Conservation (phyloP, 1,139 yeast genomes). For the Yamadazyma conglobata region DNA sequence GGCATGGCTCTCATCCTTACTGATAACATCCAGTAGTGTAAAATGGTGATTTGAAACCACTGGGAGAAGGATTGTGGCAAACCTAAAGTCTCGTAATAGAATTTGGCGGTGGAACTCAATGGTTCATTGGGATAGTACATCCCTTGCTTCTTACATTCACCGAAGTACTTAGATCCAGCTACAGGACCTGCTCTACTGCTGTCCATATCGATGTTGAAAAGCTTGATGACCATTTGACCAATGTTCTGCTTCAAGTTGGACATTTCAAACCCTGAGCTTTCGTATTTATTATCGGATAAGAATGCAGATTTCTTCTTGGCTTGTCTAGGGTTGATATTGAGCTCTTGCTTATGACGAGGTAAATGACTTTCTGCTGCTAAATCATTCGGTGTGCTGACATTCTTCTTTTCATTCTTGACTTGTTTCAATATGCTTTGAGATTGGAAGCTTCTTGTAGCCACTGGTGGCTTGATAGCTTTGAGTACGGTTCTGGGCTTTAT, state of each 20-base stretch:
- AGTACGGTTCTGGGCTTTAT: constrained; percentile 3
- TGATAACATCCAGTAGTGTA: constrained; percentile 90
- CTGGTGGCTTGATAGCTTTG: background rate
- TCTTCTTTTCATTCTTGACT: constrained; percentile 10
- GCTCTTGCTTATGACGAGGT: constrained; percentile 43
- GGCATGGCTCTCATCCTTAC: constrained; percentile 98
- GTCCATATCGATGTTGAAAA: constrained; percentile 85
- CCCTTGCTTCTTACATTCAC: constrained; percentile 83
- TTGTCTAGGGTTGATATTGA: constrained; percentile 38
- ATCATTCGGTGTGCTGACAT: constrained; percentile 33
- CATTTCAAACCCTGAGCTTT: constrained; percentile 52
- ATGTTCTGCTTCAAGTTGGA: constrained; percentile 67
- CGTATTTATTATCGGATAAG: constrained; percentile 55
- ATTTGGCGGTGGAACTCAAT: constrained; percentile 59
- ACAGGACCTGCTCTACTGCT: constrained; percentile 88
- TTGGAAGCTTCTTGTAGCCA: constrained; percentile 8
- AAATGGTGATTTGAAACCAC: constrained; percentile 88
- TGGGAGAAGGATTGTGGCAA: constrained; percentile 86
- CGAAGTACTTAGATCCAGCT: constrained; percentile 85
- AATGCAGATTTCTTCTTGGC: constrained; percentile 46
- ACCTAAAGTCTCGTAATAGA: constrained; percentile 75
- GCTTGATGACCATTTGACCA: constrained; percentile 67
- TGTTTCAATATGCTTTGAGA: constrained; percentile 13
- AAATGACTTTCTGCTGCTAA: constrained; percentile 49
- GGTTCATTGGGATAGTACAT: constrained; percentile 70